Evolutionary conservation across 805 yeast genomes (phyloP).

Genomic region (Metschnikowia cubensis): DNA sequence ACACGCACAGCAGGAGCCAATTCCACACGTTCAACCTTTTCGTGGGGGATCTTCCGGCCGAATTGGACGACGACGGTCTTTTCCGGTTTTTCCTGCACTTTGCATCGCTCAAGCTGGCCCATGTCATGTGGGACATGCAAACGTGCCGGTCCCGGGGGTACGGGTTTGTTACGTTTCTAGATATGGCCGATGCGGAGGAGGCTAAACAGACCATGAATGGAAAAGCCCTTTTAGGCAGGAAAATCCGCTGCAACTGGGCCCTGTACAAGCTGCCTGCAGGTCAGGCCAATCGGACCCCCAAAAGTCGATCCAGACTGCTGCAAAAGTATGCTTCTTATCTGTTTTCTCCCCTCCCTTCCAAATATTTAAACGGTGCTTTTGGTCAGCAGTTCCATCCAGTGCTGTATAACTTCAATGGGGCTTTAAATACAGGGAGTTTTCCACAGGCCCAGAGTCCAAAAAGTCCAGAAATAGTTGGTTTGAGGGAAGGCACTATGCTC

Average conservation of each 20-base stretch:
- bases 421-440: no score
- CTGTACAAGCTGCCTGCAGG: constrained; percentile 50
- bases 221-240: constrained; percentile 63
- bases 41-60: constrained; percentile 81
- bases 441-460: no score
- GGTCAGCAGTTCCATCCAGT: not conserved
- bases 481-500: no score
- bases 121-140: constrained; percentile 97
- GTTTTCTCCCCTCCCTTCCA: not conserved
- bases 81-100: constrained; percentile 53
- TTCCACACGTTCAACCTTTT: constrained; percentile 65
- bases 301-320: not conserved
- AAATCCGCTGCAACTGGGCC: constrained; percentile 87
- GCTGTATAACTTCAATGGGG: no score
- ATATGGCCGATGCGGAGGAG: constrained; percentile 63
- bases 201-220: constrained; percentile 78
- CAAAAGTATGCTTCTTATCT: not conserved
- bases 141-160: constrained; percentile 89
- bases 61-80: constrained; percentile 74
- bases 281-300: not conserved
- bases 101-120: constrained; percentile 69
- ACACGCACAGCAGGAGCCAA: constrained; percentile 38
- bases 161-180: constrained; percentile 78
- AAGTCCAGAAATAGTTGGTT: no score
- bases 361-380: not conserved